Evolutionary conservation across 2,329 filamentous ascomycete genomes (phyloP).

Genomic region (Arthrobotrys iridis): DNA sequence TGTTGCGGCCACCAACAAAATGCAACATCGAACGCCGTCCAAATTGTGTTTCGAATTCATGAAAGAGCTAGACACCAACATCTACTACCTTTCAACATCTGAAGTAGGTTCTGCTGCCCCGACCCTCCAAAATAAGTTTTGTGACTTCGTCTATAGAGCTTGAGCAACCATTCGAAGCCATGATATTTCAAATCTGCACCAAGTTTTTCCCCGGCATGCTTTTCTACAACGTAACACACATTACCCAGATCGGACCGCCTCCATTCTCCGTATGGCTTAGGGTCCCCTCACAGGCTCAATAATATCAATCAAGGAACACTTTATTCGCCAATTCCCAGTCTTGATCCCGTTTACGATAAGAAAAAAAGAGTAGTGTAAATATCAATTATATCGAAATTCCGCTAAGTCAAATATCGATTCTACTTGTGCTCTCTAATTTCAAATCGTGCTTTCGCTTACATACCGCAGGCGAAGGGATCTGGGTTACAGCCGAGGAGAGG

Average conservation of each 20-base stretch:
- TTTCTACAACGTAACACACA: neutral
- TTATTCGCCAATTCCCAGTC: neutral
- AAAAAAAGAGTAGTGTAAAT: neutral
- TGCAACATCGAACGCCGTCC: neutral
- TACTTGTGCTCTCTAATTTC: neutral
- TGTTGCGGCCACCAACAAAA: neutral
- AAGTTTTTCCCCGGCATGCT: neutral
- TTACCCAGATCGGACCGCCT: neutral
- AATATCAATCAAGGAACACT: neutral
- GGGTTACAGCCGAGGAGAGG: slow-evolving; percentile 8
- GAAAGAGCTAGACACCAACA: slow-evolving; percentile 5
- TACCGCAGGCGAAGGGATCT: neutral
- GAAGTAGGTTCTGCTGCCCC: neutral
- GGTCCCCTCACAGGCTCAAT: neutral
- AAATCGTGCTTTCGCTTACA: slow-evolving; percentile 22
- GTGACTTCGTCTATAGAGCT: neutral
- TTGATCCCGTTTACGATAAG: slow-evolving; percentile 21
- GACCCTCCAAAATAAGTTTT: neutral
- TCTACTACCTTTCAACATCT: neutral
- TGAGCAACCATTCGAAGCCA: too few species aligned
- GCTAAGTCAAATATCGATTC: neutral
- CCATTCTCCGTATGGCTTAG: neutral
- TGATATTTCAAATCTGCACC: neutral
- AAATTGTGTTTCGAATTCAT: neutral
- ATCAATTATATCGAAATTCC: neutral